A percentile compares a stretch with the other conserved stretches of the same genome.
Conservation (phyloP, 108 stramenopile genomes). For the Conticribra guillardii region DNA sequence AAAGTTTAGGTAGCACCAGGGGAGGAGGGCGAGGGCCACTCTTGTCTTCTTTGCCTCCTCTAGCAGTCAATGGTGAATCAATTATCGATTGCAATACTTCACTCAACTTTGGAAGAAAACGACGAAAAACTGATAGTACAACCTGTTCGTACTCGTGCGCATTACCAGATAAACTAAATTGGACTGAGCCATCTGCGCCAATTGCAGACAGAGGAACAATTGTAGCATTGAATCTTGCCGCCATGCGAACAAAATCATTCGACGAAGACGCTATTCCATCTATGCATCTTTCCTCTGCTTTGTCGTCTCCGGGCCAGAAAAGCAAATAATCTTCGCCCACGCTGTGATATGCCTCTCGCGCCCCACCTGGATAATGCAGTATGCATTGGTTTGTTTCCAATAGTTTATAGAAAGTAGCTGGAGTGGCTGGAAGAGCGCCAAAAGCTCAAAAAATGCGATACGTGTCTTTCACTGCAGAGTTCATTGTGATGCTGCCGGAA, state of each 20-base stretch:
- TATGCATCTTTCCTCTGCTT: background rate
- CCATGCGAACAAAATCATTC: constrained; percentile 86
- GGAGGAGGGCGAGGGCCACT: constrained; percentile 47
- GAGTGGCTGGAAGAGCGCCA: constrained; percentile 89
- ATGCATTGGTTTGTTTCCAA: constrained; percentile 71
- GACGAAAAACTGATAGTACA: constrained; percentile 64
- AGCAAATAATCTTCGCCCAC: constrained; percentile 78
- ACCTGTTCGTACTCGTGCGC: constrained; percentile 36
- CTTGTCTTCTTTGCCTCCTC: constrained; percentile 46
- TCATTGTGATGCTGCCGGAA: background rate
- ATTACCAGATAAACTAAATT: constrained; percentile 58
- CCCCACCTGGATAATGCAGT: constrained; percentile 90
- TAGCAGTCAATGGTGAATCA: constrained; percentile 45
- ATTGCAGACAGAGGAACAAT: constrained; percentile 86
- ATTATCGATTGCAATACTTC: constrained; percentile 42
- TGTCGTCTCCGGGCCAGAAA: constrained; percentile 83
- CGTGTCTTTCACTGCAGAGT: background rate
- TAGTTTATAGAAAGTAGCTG: constrained; percentile 78
- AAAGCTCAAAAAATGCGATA: constrained; percentile 57
- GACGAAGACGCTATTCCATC: no score
- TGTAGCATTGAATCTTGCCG: constrained; percentile 85
- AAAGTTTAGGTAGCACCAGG: constrained; percentile 58
- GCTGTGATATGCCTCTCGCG: constrained; percentile 74
- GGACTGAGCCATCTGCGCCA: constrained; percentile 77
- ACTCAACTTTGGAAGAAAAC: constrained; percentile 28